phyloP scores from a whole-genome alignment of 148 eudicot species.

The Rhododendron ferrugineum region DNA sequence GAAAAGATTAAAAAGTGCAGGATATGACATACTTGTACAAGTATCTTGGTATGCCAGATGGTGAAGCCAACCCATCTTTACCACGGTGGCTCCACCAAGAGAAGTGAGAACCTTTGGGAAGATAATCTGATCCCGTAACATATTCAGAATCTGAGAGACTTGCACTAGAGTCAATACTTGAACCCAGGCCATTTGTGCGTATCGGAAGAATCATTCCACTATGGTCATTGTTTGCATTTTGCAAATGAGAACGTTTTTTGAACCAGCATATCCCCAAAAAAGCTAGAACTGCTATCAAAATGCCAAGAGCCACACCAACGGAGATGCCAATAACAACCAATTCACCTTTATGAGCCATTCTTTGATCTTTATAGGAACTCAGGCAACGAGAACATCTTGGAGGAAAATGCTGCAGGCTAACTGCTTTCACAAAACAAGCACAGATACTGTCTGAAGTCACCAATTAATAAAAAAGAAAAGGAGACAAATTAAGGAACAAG shows the following conservation, averaged over 20 bases:
- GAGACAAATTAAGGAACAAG: not conserved
- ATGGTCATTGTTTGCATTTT: slow-evolving; percentile 23
- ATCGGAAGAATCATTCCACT: slow-evolving; percentile 38
- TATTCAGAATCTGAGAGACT: slow-evolving; percentile 43
- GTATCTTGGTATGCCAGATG: slow-evolving; percentile 80
- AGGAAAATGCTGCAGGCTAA: slow-evolving; percentile 18
- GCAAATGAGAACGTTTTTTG: slow-evolving; percentile 45
- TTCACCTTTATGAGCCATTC: slow-evolving; percentile 45
- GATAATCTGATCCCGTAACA: slow-evolving; percentile 32
- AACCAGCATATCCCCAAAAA: slow-evolving; percentile 61
- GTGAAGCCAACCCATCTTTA: slow-evolving; percentile 56
- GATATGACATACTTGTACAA: slow-evolving; percentile 66
- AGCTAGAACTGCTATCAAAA: slow-evolving; percentile 46
- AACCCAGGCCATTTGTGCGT: slow-evolving; percentile 53
- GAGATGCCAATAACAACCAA: slow-evolving; percentile 64
- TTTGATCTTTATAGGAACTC: slow-evolving; percentile 29
- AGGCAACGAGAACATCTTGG: slow-evolving; percentile 55
- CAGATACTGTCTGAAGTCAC: not conserved
- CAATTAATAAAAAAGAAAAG: not conserved
- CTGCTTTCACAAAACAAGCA: not conserved
- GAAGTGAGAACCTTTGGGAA: slow-evolving; percentile 32
- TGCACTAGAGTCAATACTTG: slow-evolving; percentile 52
- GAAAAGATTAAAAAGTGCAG: not conserved
- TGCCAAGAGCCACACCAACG: slow-evolving; percentile 66
- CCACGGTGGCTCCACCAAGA: slow-evolving; percentile 57